phyloP scores from a whole-genome alignment of 371 early-diverging fungal genomes.

The Capillidium heterosporum region DNA sequence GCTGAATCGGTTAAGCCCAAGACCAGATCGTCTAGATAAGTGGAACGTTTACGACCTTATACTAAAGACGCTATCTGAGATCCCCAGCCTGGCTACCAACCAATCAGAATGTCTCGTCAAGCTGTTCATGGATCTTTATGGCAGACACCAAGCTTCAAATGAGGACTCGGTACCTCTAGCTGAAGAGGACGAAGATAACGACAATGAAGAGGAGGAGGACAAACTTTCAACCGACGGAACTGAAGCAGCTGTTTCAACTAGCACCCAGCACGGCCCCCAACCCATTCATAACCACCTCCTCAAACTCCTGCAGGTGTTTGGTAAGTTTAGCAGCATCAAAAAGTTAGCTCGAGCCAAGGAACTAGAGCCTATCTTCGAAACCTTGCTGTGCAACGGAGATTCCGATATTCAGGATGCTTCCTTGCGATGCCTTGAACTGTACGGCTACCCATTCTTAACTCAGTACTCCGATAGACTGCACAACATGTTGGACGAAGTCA shows the following conservation, averaged over 20 bases:
- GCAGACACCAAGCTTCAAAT: conserved; percentile 22
- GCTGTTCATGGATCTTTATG: conserved; percentile 42
- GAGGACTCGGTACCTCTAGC: not conserved
- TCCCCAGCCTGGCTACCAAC: conserved; percentile 46
- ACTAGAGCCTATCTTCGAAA: conserved; percentile 39
- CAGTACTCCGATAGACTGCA: conserved; percentile 58
- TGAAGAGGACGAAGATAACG: conserved; percentile 20
- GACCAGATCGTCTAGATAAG: conserved; percentile 39
- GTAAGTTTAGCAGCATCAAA: conserved; percentile 49
- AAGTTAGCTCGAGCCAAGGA: conserved; percentile 24
- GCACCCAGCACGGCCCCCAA: conserved; percentile 13
- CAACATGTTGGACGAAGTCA: conserved; percentile 58
- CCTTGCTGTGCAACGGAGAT: conserved; percentile 65
- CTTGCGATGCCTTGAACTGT: conserved; percentile 63
- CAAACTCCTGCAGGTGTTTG: conserved; percentile 49
- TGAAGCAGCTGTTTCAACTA: conserved; percentile 15
- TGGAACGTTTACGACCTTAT: conserved; percentile 55
- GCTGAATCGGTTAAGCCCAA: conserved; percentile 17
- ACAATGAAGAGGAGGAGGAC: not conserved
- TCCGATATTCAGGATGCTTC: conserved; percentile 53
- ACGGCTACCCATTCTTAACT: conserved; percentile 42
- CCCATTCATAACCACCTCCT: conserved; percentile 26
- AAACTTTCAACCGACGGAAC: conserved; percentile 15
- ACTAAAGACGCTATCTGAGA: conserved; percentile 40
- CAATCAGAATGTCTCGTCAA: conserved; percentile 50